Evolutionary conservation across 1,284 basidiomycete genomes (phyloP), one percentile per base, ranked within the genome.

Genomic region (Lentinula novae-zelandiae): DNA sequence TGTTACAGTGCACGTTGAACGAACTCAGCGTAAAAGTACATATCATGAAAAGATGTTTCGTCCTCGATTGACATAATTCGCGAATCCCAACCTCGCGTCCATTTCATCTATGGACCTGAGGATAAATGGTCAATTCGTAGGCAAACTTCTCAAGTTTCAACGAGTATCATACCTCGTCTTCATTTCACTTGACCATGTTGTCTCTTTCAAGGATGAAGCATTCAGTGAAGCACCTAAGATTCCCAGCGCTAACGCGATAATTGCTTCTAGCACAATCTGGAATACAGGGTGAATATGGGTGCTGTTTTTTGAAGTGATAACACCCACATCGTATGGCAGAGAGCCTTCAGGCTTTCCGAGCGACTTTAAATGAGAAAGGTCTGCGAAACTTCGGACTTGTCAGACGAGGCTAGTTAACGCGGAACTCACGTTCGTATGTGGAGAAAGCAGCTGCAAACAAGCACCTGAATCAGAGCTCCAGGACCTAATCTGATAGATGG

Each of bases 171-270:
- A 92, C 92, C 87, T 81, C 71, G 84, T 87, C 68, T 83, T 84
- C 92, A 94, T 93, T 74, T 95, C 92, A 68, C 89, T 92, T n/a
- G 91, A 83, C 92, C 92, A 95, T 38, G 89, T 88, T 63, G 93
- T 89, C 67, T 92, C 89, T 66, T 87, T 90, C 48, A 93, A 73
- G 38, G 81, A 73, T 2, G 89, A 82, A n/a, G 88, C 80, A 64
- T 83, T 86, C 59, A 91, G 67, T 9, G 84, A 83, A 36, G 90
- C 86, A 9, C 90, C 92, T 3, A 92, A 62, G 5, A 85, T 85
- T 13, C 90, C 90, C 6, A 92, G 65, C 9, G 86, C 67, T n/a
- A 93, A 77, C 0, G 85, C 83, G 52, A 85, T 62, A 20, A 90
- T 66, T 5, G 85, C 82, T 71, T 94, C 92, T 38, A 87, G 63